These are phyloP conservation scores for Fusarium drepaniforme DNA, from an alignment of 2,329 filamentous ascomycete species.

Conservation along the genomic window DNA sequence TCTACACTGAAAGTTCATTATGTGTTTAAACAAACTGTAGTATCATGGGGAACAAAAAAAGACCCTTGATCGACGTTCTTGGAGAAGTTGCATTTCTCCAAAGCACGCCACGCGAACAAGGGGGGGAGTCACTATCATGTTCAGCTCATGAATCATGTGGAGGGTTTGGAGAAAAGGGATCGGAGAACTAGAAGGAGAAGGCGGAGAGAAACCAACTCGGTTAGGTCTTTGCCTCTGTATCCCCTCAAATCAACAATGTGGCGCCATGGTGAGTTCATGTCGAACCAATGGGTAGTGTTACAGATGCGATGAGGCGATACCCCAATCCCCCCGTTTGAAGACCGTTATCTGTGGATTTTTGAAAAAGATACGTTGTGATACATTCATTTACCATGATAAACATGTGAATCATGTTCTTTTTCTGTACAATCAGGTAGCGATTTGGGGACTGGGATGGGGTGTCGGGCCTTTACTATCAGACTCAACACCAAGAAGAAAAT, in stretches of 20 bases:
- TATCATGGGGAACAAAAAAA: neutral
- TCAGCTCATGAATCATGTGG: neutral
- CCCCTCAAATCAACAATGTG: neutral
- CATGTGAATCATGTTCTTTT: neutral
- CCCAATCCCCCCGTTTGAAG: neutral
- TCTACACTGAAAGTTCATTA: neutral
- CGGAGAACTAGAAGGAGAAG: neutral
- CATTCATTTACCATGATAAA: neutral
- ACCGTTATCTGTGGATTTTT: neutral
- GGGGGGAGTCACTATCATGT: neutral
- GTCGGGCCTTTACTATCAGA: neutral
- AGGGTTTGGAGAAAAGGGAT: neutral
- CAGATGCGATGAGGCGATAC: neutral
- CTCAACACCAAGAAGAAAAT: neutral
- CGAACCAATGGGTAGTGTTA: neutral
- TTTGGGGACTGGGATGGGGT: neutral
- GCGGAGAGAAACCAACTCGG: neutral
- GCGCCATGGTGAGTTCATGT: neutral
- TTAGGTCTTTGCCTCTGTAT: neutral
- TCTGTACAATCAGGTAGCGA: neutral
- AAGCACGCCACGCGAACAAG: neutral
- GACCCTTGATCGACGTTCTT: neutral
- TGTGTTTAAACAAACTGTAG: neutral
- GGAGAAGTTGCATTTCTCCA: neutral
- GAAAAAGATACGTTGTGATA: neutral